These are phyloP conservation scores for Helotiales sp. DNA, from an alignment of 2,329 filamentous ascomycete genomes.

Conservation along the genomic window DNA sequence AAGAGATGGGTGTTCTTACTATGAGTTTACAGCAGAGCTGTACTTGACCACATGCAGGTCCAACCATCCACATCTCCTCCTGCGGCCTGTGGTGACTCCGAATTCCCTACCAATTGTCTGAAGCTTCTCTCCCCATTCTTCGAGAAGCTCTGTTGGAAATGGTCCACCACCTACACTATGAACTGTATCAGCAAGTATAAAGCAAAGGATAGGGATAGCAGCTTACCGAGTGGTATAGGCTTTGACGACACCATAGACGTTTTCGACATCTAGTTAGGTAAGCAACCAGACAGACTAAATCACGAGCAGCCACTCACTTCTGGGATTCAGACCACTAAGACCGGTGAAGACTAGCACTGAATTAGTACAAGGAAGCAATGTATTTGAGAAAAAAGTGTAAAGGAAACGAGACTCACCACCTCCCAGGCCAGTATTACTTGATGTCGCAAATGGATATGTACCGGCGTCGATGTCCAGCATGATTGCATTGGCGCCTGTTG, in stretches of 20 bases:
- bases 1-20: too few relatives aligned
- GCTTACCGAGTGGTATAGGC: constrained; percentile 45
- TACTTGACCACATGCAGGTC: constrained; percentile 51
- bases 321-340: constrained; percentile 56
- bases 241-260: constrained; percentile 67
- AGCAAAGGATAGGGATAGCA: neutral
- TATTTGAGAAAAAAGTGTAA: too few relatives aligned
- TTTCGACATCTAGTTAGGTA: constrained; percentile 41
- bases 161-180: constrained; percentile 54
- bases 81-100: constrained; percentile 42
- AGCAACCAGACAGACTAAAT: neutral
- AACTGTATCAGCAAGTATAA: neutral
- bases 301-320: constrained; percentile 36
- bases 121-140: constrained; percentile 46
- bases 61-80: constrained; percentile 60
- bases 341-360: constrained; percentile 67
- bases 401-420: too few relatives aligned
- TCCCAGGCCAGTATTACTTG: constrained; percentile 53
- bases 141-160: constrained; percentile 64
- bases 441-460: constrained; percentile 48
- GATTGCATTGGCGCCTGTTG: constrained; percentile 36
- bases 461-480: constrained; percentile 54
- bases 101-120: constrained; percentile 48
- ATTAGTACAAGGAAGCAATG: too few relatives aligned
- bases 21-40: constrained; percentile 11